phyloP scores from a whole-genome alignment of 2,329 filamentous ascomycete species.

The Zymoseptoria passerinii region DNA sequence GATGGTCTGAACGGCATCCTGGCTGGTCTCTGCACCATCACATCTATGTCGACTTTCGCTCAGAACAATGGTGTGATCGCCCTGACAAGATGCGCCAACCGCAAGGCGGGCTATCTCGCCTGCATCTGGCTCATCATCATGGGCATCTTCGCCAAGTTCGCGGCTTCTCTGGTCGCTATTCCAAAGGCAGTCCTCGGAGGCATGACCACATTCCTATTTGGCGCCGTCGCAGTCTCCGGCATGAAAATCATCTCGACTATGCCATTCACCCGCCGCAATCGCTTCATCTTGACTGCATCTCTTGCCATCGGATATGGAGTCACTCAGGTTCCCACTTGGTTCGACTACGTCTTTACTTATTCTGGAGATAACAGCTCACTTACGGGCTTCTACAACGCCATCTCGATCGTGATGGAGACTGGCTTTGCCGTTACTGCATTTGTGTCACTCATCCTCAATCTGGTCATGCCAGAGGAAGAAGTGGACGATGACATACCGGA shows the following conservation, averaged over 20 bases:
- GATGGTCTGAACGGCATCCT: slow-evolving; percentile 64
- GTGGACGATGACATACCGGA: slow-evolving; percentile 50
- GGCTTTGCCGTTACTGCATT: slow-evolving; percentile 69
- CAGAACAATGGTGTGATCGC: slow-evolving; percentile 83
- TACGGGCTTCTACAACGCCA: slow-evolving; percentile 64
- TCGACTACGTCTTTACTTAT: slow-evolving; percentile 61
- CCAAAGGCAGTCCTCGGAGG: slow-evolving; percentile 46
- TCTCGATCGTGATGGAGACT: slow-evolving; percentile 42
- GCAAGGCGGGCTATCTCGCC: slow-evolving; percentile 69
- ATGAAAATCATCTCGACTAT: slow-evolving; percentile 66
- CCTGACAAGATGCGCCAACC: slow-evolving; percentile 71
- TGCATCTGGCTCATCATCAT: slow-evolving; percentile 71
- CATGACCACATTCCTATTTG: slow-evolving; percentile 69
- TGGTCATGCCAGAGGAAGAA: slow-evolving; percentile 64
- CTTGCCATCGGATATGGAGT: slow-evolving; percentile 61
- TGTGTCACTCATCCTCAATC: slow-evolving; percentile 63
- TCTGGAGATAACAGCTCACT: slow-evolving; percentile 58
- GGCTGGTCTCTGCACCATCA: slow-evolving; percentile 69
- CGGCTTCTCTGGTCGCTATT: slow-evolving; percentile 68
- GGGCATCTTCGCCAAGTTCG: slow-evolving; percentile 77
- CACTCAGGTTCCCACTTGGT: slow-evolving; percentile 37
- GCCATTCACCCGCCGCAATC: slow-evolving; percentile 67
- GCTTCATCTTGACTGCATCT: slow-evolving; percentile 72
- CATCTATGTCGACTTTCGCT: slow-evolving; percentile 71
- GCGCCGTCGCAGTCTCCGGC: slow-evolving; percentile 66